Conservation (phyloP, 2,329 filamentous ascomycete genomes). For the Akanthomyces muscarius region DNA sequence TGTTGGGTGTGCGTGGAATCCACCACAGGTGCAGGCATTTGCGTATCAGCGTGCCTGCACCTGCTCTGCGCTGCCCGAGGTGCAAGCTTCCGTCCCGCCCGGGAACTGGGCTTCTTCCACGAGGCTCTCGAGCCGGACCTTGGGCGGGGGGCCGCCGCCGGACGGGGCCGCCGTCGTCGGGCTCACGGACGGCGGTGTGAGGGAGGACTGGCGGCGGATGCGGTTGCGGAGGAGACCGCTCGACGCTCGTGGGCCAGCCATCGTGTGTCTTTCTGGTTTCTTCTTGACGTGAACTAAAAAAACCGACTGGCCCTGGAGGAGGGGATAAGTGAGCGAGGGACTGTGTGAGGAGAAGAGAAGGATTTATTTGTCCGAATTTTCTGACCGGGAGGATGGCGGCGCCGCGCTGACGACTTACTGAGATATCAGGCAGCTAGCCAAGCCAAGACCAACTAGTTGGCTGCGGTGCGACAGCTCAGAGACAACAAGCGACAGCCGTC, state of each 20-base stretch:
- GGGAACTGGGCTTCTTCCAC: background rate
- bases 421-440: too few relatives aligned
- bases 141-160: constrained; percentile 4
- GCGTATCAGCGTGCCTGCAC: background rate
- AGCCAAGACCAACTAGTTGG: too few relatives aligned
- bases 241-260: constrained; percentile 19
- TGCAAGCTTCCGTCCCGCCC: background rate
- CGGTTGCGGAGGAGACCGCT: constrained; percentile 18
- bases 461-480: too few relatives aligned
- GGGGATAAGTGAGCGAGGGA: too few relatives aligned
- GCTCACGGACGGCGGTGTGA: constrained; percentile 9
- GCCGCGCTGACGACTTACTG: too few relatives aligned
- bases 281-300: background rate
- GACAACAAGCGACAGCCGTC: background rate
- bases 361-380: too few relatives aligned
- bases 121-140: constrained; percentile 10
- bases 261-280: background rate
- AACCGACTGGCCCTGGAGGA: background rate
- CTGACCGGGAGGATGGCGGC: too few relatives aligned
- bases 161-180: constrained; percentile 11
- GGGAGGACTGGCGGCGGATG: constrained; percentile 17
- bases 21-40: too few relatives aligned
- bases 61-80: background rate
- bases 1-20: too few relatives aligned
- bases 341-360: too few relatives aligned